Evolutionary conservation across 2,329 filamentous ascomycete genomes (phyloP), one percentile per base, ranked within the genome.

Genomic region (Graphilbum fragrans): DNA sequence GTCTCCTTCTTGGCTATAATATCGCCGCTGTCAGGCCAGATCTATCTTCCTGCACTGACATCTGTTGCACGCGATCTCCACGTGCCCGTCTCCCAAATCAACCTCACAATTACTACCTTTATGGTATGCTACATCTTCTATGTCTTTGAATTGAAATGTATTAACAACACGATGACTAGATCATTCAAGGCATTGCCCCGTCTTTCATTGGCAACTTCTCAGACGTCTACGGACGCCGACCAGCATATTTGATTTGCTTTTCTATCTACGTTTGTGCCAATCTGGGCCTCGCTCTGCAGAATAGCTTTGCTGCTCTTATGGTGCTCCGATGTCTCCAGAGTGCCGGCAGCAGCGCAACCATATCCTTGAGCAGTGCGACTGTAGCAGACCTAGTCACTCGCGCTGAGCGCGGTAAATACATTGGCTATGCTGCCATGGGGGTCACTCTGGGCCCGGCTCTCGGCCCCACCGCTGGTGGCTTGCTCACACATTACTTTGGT

Each of bases 331-430:
- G 60, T 43, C 35, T 72, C 18, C 70, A 75, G 49, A 69, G 66
- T 38, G 58, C 63, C 0, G 72, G 74, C 0, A 47, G 45, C 43
- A 44, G 43, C 19, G 43, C 45, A 35, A 47, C 45, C 14, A 42
- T 47, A 20, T 41, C 45, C 4, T 41, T 47, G 18, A 45, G 45
- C 43, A 47, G 45, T 29, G 45, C 45, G 4, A 43, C 42, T 2
- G 45, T 47, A 5, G 45, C 45, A 9, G 45, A 47, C 21, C 40
- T 47, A 6, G 65, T 67, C 1, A 75, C 72, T 0, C 62, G 65
- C 2, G 64, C 66, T 0, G 74, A 82, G 52, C 60, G 77, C 38
- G 73, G 72, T 16, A 58, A 62, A 6, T 71, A 70, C 49, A 65
- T 77, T 36, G 69, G 63, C 23, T 65, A 61, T 47, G 65, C 62